Percentiles rank a stretch among this genome's conserved stretches.
These are phyloP conservation scores for Amanita exitialis DNA, from an alignment of 768 basidiomycete species.

Conservation along the genomic window DNA sequence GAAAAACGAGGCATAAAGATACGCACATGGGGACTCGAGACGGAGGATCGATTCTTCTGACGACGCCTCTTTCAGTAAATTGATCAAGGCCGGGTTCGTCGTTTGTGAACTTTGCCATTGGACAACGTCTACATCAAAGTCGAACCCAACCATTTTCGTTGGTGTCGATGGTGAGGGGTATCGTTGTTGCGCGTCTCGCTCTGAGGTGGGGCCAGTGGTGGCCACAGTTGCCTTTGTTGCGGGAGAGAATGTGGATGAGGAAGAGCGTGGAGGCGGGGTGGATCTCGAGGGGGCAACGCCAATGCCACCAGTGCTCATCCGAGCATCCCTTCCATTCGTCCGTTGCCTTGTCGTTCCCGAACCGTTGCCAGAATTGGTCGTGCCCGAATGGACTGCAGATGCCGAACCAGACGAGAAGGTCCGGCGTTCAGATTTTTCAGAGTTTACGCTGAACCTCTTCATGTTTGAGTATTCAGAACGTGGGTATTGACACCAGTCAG, in stretches of 20 bases:
- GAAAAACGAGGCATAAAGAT: neutral
- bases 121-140: neutral
- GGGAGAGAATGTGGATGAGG: neutral
- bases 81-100: slow-evolving; percentile 3
- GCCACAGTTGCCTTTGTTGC: neutral
- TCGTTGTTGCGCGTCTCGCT: neutral
- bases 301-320: neutral
- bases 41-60: neutral
- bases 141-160: neutral
- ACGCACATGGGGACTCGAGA: neutral
- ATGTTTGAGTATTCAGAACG: neutral
- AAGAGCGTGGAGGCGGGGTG: neutral
- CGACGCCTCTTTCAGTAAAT: slow-evolving; percentile 1
- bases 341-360: neutral
- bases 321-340: neutral
- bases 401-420: neutral
- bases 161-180: neutral
- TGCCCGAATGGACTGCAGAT: neutral
- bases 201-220: neutral
- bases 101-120: slow-evolving; percentile 6
- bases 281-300: neutral
- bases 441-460: neutral
- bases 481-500: too few relatives aligned
- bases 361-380: neutral
- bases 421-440: neutral